phyloP scores from a whole-genome alignment of 139 green algal genomes.

The Trebouxia sp. region DNA sequence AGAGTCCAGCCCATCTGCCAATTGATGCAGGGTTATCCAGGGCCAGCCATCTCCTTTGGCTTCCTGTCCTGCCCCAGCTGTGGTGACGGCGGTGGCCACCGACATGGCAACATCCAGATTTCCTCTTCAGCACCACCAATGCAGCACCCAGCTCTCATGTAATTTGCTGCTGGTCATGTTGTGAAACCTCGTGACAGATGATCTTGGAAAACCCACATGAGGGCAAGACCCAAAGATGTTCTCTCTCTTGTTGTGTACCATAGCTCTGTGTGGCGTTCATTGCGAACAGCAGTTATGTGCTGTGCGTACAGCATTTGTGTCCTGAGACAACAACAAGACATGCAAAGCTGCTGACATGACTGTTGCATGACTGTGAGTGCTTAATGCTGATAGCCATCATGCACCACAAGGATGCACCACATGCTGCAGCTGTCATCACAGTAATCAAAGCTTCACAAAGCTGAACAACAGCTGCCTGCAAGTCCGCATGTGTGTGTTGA shows the following conservation, averaged over 20 bases:
- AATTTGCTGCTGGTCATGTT: background rate
- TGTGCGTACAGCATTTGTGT: no score
- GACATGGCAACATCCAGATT: constrained; percentile 27
- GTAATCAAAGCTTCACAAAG: no score
- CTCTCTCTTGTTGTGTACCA: background rate
- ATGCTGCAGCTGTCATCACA: no score
- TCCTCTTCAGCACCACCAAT: constrained; percentile 2
- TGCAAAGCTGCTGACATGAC: no score
- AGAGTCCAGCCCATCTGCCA: background rate
- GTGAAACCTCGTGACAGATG: background rate
- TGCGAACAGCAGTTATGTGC: no score
- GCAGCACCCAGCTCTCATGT: constrained; percentile 28
- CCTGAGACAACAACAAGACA: no score
- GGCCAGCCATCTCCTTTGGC: constrained; percentile 28
- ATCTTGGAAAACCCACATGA: background rate
- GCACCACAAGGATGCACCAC: no score
- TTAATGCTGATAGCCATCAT: background rate
- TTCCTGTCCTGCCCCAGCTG: constrained; percentile 24
- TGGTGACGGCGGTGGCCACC: background rate
- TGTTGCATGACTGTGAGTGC: background rate
- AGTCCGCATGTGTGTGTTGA: background rate
- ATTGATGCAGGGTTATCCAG: constrained; percentile 19
- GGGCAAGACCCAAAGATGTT: background rate
- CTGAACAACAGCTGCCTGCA: no score
- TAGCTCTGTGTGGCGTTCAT: background rate